phyloP scores from a whole-genome alignment of 2,329 filamentous ascomycete genomes.

The Penicillium fuscoglaucum region DNA sequence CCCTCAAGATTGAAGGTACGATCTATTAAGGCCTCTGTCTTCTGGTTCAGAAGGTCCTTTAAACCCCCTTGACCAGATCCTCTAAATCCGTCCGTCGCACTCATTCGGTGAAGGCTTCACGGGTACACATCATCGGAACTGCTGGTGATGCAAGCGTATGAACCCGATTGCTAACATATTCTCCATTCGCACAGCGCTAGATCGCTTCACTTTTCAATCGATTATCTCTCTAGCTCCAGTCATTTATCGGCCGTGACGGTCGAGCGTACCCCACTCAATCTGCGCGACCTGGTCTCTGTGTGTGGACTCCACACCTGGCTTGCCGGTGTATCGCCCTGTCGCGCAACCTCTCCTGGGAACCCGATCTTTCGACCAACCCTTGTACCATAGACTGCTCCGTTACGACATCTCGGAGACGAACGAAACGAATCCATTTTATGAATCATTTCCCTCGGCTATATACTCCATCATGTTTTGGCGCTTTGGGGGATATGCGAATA shows the following conservation, averaged over 20 bases:
- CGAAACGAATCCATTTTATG: slow-evolving; percentile 36
- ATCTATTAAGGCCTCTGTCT: slow-evolving; percentile 3
- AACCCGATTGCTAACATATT: slow-evolving; percentile 19
- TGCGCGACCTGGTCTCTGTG: slow-evolving; percentile 20
- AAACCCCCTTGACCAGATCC: background rate
- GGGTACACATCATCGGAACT: slow-evolving; percentile 22
- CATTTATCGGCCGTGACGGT: slow-evolving; percentile 4
- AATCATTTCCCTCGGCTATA: slow-evolving; percentile 36
- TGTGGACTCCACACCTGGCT: slow-evolving; percentile 20
- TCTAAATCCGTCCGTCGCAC: slow-evolving; percentile 2
- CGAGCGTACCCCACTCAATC: slow-evolving; percentile 12
- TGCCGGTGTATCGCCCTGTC: slow-evolving; percentile 21
- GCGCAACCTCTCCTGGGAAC: slow-evolving; percentile 19
- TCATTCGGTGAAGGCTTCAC: slow-evolving; percentile 13
- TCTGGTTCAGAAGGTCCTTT: background rate
- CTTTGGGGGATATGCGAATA: slow-evolving; percentile 97
- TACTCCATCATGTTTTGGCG: slow-evolving; percentile 93
- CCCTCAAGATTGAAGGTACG: slow-evolving; percentile 37
- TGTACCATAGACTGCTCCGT: slow-evolving; percentile 33
- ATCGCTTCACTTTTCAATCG: slow-evolving; percentile 17
- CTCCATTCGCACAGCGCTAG: slow-evolving; percentile 21
- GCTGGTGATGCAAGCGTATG: slow-evolving; percentile 22
- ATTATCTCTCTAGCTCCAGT: background rate
- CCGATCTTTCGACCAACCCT: slow-evolving; percentile 14
- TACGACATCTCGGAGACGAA: slow-evolving; percentile 30